Base-by-base conservation (phyloP, 2,329 filamentous ascomycete species). In the Trichoderma sp. region DNA sequence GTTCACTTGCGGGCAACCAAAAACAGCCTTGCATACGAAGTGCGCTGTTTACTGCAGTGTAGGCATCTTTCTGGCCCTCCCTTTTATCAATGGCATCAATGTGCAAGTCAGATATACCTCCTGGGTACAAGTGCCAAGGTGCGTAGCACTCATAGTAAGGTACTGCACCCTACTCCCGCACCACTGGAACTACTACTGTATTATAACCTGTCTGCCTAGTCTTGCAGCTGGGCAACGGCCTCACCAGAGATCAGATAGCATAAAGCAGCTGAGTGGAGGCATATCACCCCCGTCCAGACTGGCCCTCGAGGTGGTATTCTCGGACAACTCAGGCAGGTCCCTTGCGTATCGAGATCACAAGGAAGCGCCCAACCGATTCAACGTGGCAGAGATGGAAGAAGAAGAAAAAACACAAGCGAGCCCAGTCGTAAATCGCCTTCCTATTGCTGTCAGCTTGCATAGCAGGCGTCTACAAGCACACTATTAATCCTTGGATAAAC, bases 341-440 rank as follows among this genome's bases (percentile, higher is more conserved):
- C 59, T 63, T 53, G 59, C 63, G 64, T 59, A 66, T 57, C 52
- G 52, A 66, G 64, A 52, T 59, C 64, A 66, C 52, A 54, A 59
- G 34, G 42, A 42, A 45, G 56, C 42, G 34, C 29, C 19, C 32
- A 42, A 27, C 57, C n/a, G 52, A 56, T 48, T 57, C 61, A 42
- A 45, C 61, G 61, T 57, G 50, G 61, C 61, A 57, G n/a, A 50
- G 25, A 64, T 8, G 27, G 27, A 53, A 53, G 50, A 53, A 53
- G 4, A n/a, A 10, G 8, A 17, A 37, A 45, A 48, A 42, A 17
- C 27, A 42, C 22, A 54, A 52, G 50, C 48, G 50, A 64, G n/a
- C 13, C 32, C 35, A 64, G 42, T 35, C 7, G 58, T 19, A 32
- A 37, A 37, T 54, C 34, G 48, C 48, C 48, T 54, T 54, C 60